These are phyloP conservation scores for Acrodontium crateriforme DNA, from an alignment of 2,329 filamentous ascomycete species.

Conservation along the genomic window DNA sequence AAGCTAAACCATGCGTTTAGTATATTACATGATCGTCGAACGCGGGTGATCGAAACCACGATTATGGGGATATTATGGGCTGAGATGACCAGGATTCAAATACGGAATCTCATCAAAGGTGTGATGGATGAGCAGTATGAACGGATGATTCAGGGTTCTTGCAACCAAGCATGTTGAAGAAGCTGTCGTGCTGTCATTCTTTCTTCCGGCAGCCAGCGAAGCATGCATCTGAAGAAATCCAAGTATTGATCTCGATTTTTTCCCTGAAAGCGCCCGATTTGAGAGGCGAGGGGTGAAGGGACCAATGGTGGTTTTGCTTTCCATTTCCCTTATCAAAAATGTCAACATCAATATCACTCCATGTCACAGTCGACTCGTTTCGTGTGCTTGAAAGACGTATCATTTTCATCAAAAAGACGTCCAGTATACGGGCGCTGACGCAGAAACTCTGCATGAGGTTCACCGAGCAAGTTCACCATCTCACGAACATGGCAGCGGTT, in stretches of 20 bases:
- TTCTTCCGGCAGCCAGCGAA: slow-evolving; percentile 4
- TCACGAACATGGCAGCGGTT: slow-evolving; percentile 4
- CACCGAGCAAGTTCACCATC: slow-evolving; percentile 3
- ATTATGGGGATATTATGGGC: no score
- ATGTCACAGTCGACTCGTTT: no score
- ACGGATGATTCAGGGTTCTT: no score
- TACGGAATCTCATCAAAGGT: no score
- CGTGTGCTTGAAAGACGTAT: no score
- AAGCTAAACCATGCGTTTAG: no score
- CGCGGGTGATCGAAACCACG: no score
- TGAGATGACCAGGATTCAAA: no score
- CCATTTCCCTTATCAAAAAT: slow-evolving; percentile 1
- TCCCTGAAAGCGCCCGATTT: neutral
- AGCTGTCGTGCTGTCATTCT: slow-evolving; percentile 2
- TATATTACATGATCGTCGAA: no score
- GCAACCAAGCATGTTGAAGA: slow-evolving; percentile 3
- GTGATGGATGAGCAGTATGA: no score
- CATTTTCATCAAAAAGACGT: slow-evolving; percentile 2
- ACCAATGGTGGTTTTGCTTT: slow-evolving; percentile 1
- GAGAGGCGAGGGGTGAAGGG: no score
- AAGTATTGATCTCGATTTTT: slow-evolving; percentile 1
- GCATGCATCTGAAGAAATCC: slow-evolving; percentile 2
- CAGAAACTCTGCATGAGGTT: slow-evolving; percentile 2
- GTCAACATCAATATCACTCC: no score
- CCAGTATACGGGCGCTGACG: slow-evolving; percentile 1